Evolutionary conservation across 345 rosid species (phyloP).

Genomic region (Hibiscus tridactylites): DNA sequence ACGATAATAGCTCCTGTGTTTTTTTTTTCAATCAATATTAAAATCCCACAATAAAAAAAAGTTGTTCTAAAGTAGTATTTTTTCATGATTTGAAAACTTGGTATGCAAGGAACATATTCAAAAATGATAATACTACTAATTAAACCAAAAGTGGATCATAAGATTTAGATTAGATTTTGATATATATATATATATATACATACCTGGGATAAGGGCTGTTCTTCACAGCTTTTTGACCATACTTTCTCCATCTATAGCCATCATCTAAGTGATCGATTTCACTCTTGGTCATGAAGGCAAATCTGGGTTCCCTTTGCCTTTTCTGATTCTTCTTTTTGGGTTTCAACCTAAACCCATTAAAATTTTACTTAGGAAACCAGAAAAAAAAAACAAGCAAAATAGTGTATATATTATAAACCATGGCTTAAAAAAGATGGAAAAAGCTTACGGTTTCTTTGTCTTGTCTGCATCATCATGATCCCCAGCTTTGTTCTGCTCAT

Average conservation of each 20-base stretch:
- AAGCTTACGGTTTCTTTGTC: slow-evolving; percentile 72
- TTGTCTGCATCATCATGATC: slow-evolving; percentile 43
- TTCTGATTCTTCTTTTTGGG: slow-evolving; percentile 81
- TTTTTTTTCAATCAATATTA: background rate
- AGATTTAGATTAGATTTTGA: background rate
- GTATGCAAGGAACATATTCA: background rate
- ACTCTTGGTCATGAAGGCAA: slow-evolving; percentile 95
- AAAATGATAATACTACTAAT: background rate
- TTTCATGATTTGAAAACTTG: too few species aligned
- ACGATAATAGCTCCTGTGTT: slow-evolving; percentile 94
- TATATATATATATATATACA: background rate
- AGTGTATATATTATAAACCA: background rate
- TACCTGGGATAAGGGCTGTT: slow-evolving; percentile 98
- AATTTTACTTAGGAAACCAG: slow-evolving; percentile 1
- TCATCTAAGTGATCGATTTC: slow-evolving; percentile 93
- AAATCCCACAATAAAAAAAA: background rate
- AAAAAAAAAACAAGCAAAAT: background rate
- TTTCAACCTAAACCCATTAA: slow-evolving; percentile 52
- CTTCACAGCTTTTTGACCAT: slow-evolving; percentile 97
- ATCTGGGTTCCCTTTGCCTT: slow-evolving; percentile 70
- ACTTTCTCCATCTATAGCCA: slow-evolving; percentile 95
- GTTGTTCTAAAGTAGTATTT: background rate
- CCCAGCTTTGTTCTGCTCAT: slow-evolving; percentile 21
- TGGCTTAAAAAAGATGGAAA: background rate
- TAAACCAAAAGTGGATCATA: background rate